Base-by-base conservation (phyloP, 2,329 filamentous ascomycete species). In the Scedosporium minutisporum region DNA sequence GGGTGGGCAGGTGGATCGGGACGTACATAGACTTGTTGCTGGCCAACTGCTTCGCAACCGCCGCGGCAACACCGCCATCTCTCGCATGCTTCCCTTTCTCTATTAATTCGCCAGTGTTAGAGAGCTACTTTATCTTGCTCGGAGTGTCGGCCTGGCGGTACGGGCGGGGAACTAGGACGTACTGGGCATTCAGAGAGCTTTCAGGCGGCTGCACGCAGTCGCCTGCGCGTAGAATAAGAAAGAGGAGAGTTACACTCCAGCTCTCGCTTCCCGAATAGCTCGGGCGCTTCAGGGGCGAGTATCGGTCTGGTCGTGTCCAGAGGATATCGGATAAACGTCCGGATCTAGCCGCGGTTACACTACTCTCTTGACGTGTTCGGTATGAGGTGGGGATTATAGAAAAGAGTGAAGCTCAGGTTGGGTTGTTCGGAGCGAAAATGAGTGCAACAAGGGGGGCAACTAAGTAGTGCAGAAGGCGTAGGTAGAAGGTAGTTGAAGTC, bases 31-130 rank as follows among this genome's bases (percentile, higher is more conserved):
- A 79, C 72, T 80, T 61, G 60, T 57, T 82, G 69, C 76, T 77
- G 69, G 78, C 74, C 68, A 76, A 76, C 68, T 83, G 79, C 69
- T 78, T 81, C 65, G 77, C 81, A 75, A 82, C 77, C 73, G 79
- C 80, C 58, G 80, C 79, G 67, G 78, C 76, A 68, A 82, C 80
- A 68, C 79, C 77, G 68, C 79, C 77, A 69, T 82, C 79, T 78
- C 77, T 82, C 71, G 76, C 80, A 80, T 82, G 74, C 74, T 81
- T 83, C 72, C 75, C 80, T 72, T 81, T 82, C 76, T 81, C 75
- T 78, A 64, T 63, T 67, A 66, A 68, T 64, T 60, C 60, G 44
- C 9, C 18, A 29, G 33, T 18, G 58, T 51, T 16, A 53, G 21
- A 4, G 14, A 53, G 29, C 23, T 9, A 21, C 6, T 21, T 21